These are phyloP conservation scores for Cryptosporidium felis DNA, from an alignment of 169 alveolate species.

Conservation along the genomic window DNA sequence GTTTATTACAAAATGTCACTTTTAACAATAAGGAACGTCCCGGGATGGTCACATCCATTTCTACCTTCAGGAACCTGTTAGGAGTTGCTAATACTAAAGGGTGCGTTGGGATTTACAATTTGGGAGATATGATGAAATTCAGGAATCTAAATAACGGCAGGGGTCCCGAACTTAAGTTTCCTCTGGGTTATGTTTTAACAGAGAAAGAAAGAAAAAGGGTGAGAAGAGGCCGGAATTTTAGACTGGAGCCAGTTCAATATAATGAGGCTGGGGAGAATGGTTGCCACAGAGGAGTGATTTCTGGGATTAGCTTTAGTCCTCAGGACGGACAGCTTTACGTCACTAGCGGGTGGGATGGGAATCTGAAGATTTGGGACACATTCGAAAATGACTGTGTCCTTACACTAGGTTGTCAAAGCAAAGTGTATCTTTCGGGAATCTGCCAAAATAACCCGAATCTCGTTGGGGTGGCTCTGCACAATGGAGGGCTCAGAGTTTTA, in stretches of 20 bases:
- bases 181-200: slow-evolving; percentile 66
- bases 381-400: slow-evolving; percentile 6
- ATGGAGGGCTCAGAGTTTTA: slow-evolving; percentile 24
- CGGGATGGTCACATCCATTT: slow-evolving; percentile 32
- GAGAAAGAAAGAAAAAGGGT: background rate
- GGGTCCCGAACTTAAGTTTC: slow-evolving; percentile 35
- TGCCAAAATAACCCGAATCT: background rate
- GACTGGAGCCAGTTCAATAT: slow-evolving; percentile 6
- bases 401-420: background rate
- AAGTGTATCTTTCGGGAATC: slow-evolving; percentile 1
- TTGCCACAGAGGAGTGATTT: slow-evolving; percentile 55
- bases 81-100: slow-evolving; percentile 46
- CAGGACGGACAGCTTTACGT: slow-evolving; percentile 47
- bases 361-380: slow-evolving; percentile 56
- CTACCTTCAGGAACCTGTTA: background rate
- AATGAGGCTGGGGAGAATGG: slow-evolving; percentile 29
- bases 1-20: background rate
- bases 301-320: slow-evolving; percentile 21
- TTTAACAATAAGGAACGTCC: background rate
- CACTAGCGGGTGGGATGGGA: slow-evolving; percentile 64
- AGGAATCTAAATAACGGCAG: slow-evolving; percentile 43
- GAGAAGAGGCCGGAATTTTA: slow-evolving; percentile 30
- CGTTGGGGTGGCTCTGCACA: slow-evolving; percentile 10
- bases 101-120: background rate
- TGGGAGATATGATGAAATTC: background rate